Conservation (phyloP, 148 eudicot genomes). For the Amaranthus palmeri region DNA sequence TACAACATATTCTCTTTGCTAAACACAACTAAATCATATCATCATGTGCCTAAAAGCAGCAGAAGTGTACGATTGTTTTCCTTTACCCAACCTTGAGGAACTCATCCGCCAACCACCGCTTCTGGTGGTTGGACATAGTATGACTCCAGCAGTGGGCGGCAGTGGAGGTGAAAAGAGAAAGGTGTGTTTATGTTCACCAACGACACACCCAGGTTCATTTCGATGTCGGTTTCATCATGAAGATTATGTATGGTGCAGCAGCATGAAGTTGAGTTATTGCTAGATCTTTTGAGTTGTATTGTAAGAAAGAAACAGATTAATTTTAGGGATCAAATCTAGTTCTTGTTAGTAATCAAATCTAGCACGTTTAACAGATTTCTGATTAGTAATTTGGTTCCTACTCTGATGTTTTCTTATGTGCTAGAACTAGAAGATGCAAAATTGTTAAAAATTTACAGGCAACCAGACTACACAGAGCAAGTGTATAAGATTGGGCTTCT, state of each 20-base stretch:
- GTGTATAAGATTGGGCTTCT: too few species aligned
- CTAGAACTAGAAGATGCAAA: too few species aligned
- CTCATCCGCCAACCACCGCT: constrained; percentile 8
- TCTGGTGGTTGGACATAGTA: not conserved
- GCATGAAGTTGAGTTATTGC: constrained; percentile 8
- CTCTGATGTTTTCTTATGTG: too few species aligned
- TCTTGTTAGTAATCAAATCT: too few species aligned
- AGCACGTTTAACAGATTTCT: too few species aligned
- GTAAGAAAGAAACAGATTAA: not conserved
- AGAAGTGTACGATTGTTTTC: constrained; percentile 4
- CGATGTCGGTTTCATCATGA: constrained; percentile 60
- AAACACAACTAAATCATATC: not conserved
- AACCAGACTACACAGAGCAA: too few species aligned
- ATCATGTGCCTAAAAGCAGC: constrained; percentile 26
- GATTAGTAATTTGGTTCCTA: too few species aligned
- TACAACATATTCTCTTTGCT: constrained; percentile 24
- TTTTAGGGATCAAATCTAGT: too few species aligned
- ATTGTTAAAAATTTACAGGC: too few species aligned
- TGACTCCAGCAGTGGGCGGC: not conserved
- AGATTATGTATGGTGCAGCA: constrained; percentile 54
- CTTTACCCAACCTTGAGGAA: constrained; percentile 17
- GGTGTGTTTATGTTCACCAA: constrained; percentile 71
- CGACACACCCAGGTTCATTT: constrained; percentile 68
- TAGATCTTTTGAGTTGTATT: not conserved
- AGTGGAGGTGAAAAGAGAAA: constrained; percentile 15